Conservation (phyloP, 441 rosid genomes). For the Populus trichocarpa region DNA sequence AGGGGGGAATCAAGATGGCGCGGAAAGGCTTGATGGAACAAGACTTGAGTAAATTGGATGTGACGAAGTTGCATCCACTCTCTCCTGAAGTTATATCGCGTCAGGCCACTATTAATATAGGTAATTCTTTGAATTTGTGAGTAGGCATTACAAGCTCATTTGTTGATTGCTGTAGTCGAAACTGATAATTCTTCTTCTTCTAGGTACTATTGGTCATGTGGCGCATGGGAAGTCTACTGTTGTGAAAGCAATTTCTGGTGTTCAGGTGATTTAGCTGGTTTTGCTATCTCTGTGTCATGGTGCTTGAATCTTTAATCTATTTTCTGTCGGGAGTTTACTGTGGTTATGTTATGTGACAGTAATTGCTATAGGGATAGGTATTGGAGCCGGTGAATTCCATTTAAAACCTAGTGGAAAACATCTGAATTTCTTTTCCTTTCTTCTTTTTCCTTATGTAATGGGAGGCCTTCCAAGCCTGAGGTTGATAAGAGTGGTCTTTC, state of each 20-base stretch:
- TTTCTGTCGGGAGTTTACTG: not conserved
- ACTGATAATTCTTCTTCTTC: not conserved
- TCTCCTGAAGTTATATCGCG: constrained; percentile 98
- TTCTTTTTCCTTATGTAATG: not conserved
- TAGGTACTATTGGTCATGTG: constrained; percentile 92
- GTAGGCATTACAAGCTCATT: not conserved
- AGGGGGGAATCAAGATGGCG: constrained; percentile 46
- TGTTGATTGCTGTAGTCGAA: not conserved
- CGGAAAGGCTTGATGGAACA: constrained; percentile 91
- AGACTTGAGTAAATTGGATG: constrained; percentile 83
- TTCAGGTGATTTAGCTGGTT: constrained; percentile 49
- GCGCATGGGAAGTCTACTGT: constrained; percentile 97
- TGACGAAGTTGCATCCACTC: constrained; percentile 71
- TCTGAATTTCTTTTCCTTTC: not conserved
- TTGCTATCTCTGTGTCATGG: not conserved
- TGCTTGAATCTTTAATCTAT: not conserved
- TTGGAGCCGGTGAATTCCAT: not conserved
- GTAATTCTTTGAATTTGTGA: constrained; percentile 21
- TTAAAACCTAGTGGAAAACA: not conserved
- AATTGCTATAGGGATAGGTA: not conserved
- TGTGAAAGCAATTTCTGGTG: constrained; percentile 91
- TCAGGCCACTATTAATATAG: constrained; percentile 93
- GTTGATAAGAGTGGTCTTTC: not conserved
- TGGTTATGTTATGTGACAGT: not conserved
- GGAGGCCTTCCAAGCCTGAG: not conserved